Conservation (phyloP, 2,329 filamentous ascomycete genomes). For the Neopestalotiopsis rosae region DNA sequence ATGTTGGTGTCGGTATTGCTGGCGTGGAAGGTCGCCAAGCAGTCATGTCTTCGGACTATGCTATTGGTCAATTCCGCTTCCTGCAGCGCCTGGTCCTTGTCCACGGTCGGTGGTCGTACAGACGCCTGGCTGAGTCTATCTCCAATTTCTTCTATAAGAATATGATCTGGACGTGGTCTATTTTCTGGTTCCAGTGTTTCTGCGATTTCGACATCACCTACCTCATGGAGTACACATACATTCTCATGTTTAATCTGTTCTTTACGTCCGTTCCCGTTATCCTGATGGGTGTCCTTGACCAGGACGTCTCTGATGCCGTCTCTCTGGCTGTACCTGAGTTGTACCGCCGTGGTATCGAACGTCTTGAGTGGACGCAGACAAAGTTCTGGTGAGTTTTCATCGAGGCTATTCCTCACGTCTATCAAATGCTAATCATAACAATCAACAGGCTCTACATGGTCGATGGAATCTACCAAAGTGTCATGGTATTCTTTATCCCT, state of each 20-base stretch:
- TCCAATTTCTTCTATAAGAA: slow-evolving; percentile 99
- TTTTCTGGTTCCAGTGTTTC: slow-evolving; percentile 98
- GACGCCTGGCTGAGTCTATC: slow-evolving; percentile 88
- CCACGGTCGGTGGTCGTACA: slow-evolving; percentile 96
- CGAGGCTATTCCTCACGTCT: not conserved
- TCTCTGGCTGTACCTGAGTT: slow-evolving; percentile 94
- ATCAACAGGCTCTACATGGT: slow-evolving; percentile 81
- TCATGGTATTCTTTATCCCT: slow-evolving; percentile 91
- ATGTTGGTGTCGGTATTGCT: slow-evolving; percentile 95
- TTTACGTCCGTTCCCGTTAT: slow-evolving; percentile 96
- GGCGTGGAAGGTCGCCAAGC: slow-evolving; percentile 92
- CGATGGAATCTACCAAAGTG: slow-evolving; percentile 93
- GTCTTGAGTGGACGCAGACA: slow-evolving; percentile 90
- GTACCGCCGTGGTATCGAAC: slow-evolving; percentile 93
- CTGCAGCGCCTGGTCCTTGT: slow-evolving; percentile 85
- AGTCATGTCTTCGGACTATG: slow-evolving; percentile 95
- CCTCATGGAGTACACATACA: slow-evolving; percentile 97
- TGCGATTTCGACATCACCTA: slow-evolving; percentile 97
- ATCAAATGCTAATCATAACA: slow-evolving; percentile 33
- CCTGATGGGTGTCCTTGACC: slow-evolving; percentile 94
- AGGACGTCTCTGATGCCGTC: slow-evolving; percentile 93
- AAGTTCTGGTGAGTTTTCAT: slow-evolving; percentile 85
- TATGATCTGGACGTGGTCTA: slow-evolving; percentile 93
- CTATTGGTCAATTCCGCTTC: slow-evolving; percentile 92
- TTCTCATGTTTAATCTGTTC: slow-evolving; percentile 92